phyloP scores from a whole-genome alignment of 164 flowering plant species.

The Piper longum region DNA sequence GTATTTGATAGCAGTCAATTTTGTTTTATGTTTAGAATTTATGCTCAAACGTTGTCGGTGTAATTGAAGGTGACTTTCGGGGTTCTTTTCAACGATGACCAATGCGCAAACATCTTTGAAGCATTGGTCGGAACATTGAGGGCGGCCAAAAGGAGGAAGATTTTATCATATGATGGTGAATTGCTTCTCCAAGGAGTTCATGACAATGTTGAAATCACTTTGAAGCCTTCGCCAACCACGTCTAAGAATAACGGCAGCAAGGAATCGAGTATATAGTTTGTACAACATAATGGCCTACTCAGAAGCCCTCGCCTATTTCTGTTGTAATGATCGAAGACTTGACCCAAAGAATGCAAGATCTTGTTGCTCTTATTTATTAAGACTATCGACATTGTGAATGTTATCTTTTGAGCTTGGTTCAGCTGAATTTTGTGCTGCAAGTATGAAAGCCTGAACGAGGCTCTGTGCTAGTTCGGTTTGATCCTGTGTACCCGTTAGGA shows the following conservation, averaged over 20 bases:
- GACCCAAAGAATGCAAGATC: too few relatives aligned
- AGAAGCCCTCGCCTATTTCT: too few relatives aligned
- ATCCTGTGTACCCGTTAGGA: constrained; percentile 88
- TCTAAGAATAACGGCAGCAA: neutral
- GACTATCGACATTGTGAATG: neutral
- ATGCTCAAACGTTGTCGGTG: neutral
- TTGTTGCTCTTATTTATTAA: neutral
- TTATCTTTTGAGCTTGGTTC: neutral
- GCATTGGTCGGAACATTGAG: constrained; percentile 92
- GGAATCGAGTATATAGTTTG: too few relatives aligned
- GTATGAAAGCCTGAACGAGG: constrained; percentile 87
- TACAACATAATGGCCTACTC: too few relatives aligned
- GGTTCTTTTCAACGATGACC: constrained; percentile 72
- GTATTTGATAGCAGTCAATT: too few relatives aligned
- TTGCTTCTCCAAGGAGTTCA: constrained; percentile 90
- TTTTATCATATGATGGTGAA: constrained; percentile 70
- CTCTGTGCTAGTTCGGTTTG: constrained; percentile 88
- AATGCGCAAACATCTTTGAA: constrained; percentile 91
- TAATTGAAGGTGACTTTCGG: constrained; percentile 76
- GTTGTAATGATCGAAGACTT: too few relatives aligned
- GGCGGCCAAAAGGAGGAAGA: constrained; percentile 84
- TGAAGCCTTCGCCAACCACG: constrained; percentile 31
- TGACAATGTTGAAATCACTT: constrained; percentile 74
- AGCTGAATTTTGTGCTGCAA: constrained; percentile 21
- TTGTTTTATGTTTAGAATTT: too few relatives aligned